Conservation (phyloP, 164 flowering plant species). For the Chloranthus sessilifolius region DNA sequence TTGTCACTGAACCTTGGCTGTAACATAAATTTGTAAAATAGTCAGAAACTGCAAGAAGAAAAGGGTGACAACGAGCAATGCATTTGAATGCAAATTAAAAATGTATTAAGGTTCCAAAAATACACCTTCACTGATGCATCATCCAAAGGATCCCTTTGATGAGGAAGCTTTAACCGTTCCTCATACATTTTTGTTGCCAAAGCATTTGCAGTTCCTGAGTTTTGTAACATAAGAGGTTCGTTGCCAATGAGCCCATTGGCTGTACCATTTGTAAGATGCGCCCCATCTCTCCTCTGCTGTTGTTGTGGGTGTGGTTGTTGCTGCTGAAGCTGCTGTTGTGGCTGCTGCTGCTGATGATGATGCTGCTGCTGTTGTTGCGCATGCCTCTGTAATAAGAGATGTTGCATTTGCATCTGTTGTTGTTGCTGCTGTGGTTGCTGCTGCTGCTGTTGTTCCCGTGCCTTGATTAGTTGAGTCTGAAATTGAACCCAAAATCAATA, state of each 20-base stretch:
- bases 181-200: slow-evolving; percentile 95
- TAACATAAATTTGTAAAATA: slow-evolving; percentile 6
- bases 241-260: slow-evolving; percentile 68
- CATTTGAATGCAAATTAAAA: neutral
- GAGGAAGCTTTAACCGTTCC: slow-evolving; percentile 70
- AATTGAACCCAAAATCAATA: slow-evolving; percentile 5
- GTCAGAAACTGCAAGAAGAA: slow-evolving; percentile 2
- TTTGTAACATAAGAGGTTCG: slow-evolving; percentile 69
- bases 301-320: slow-evolving; percentile 63
- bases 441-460: slow-evolving; percentile 45
- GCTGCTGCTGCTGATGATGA: slow-evolving; percentile 58
- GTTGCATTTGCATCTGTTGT: slow-evolving; percentile 74
- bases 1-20: slow-evolving; percentile 88
- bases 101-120: no score
- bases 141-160: slow-evolving; percentile 81
- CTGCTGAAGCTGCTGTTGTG: slow-evolving; percentile 47
- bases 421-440: slow-evolving; percentile 62
- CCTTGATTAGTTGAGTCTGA: slow-evolving; percentile 54
- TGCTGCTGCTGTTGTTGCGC: slow-evolving; percentile 54
- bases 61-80: neutral
- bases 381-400: slow-evolving; percentile 61
- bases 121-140: slow-evolving; percentile 87
- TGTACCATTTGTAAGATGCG: slow-evolving; percentile 72
- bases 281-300: slow-evolving; percentile 62
- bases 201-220: slow-evolving; percentile 78